These are phyloP conservation scores for Flaveria trinervia DNA, from an alignment of 129 eudicot species.

Conservation along the genomic window DNA sequence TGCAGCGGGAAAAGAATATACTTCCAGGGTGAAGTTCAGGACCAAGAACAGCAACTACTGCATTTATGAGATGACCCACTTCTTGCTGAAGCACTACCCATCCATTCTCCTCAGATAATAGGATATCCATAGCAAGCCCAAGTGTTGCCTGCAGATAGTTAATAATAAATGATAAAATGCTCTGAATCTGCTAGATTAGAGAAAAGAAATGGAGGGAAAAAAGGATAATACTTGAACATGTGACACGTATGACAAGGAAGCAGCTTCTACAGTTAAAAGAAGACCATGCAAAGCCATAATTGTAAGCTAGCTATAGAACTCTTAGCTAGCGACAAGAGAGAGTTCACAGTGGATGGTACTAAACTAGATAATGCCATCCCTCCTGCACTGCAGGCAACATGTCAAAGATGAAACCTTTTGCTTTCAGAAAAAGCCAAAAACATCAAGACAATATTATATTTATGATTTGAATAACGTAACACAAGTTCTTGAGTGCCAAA, in stretches of 20 bases:
- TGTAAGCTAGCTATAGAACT: constrained; percentile 74
- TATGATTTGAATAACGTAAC: not conserved
- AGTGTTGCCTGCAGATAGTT: constrained; percentile 74
- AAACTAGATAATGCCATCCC: constrained; percentile 97
- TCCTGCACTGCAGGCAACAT: constrained; percentile 84
- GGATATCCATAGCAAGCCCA: constrained; percentile 86
- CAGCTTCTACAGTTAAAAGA: constrained; percentile 92
- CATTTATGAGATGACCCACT: constrained; percentile 93
- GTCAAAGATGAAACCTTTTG: constrained; percentile 29
- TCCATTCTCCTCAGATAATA: constrained; percentile 90
- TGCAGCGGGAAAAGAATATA: constrained; percentile 96
- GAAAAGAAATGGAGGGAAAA: constrained; percentile 1
- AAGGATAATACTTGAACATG: constrained; percentile 75
- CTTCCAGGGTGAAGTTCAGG: constrained; percentile 99
- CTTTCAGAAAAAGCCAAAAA: constrained; percentile 15
- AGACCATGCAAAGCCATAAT: constrained; percentile 92
- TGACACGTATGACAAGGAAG: constrained; percentile 89
- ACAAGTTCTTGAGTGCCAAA: constrained; percentile 13
- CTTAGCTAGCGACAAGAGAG: constrained; percentile 78
- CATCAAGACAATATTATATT: constrained; percentile 6
- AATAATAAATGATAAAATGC: not conserved
- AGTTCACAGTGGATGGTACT: constrained; percentile 85
- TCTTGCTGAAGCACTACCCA: constrained; percentile 94
- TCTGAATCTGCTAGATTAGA: constrained; percentile 3
- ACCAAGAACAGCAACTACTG: constrained; percentile 97